These are phyloP conservation scores for Podaxis sp. DNA, from an alignment of 768 basidiomycete genomes.

Conservation along the genomic window DNA sequence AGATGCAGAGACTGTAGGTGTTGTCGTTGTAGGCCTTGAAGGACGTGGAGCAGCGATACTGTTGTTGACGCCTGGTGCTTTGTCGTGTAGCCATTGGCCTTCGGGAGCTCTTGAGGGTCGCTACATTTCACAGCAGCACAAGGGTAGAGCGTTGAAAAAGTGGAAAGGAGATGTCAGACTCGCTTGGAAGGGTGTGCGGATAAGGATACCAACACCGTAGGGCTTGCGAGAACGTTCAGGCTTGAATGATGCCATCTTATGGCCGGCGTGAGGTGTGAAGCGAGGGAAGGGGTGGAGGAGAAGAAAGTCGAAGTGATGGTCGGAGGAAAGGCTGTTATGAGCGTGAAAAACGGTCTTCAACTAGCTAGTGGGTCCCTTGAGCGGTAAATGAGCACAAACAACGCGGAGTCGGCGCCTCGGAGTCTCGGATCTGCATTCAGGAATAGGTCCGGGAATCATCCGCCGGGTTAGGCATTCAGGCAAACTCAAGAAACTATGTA, in stretches of 20 bases:
- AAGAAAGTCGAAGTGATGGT: conserved; percentile 19
- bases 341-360: neutral
- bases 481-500: neutral
- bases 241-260: conserved; percentile 26
- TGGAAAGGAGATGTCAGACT: neutral
- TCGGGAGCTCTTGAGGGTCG: conserved; percentile 59
- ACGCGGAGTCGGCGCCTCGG: neutral
- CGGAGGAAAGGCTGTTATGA: conserved; percentile 12
- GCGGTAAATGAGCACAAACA: conserved; percentile 11
- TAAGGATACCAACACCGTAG: conserved; percentile 24
- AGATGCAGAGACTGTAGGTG: conserved; percentile 18
- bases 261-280: neutral
- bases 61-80: conserved; percentile 46
- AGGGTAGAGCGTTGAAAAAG: neutral
- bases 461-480: neutral
- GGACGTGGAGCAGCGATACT: conserved; percentile 19
- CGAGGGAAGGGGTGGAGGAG: conserved; percentile 8
- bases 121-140: conserved; percentile 29
- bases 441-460: neutral
- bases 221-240: conserved; percentile 26
- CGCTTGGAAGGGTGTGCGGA: neutral
- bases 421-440: neutral
- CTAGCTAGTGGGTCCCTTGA: neutral
- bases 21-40: conserved; percentile 22
- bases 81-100: conserved; percentile 78